Base-by-base conservation (phyloP, 1,139 yeast genomes). In the Lodderomyces pseudojiufengensis region DNA sequence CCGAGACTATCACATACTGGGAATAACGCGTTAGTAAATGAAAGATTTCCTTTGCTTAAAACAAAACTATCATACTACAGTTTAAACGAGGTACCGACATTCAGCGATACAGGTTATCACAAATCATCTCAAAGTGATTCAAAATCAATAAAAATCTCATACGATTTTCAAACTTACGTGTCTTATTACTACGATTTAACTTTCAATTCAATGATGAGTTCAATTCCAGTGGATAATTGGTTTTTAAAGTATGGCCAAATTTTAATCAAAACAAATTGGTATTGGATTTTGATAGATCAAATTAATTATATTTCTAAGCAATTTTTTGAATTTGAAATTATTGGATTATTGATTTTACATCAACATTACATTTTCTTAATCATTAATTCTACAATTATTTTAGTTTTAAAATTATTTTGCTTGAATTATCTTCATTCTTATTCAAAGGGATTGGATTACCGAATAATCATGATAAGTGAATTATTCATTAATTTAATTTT, bases 151-250 rank as follows among this genome's bases (percentile, higher is more conserved):
- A n/a, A n/a, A n/a, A n/a, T n/a, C 4, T 14, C 23, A 9, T 9
- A 36, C n/a, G 40, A 38, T 12, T 56, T 56, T 38, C 48, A 47
- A 33, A 45, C 42, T 35, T 56, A 52, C 33, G 45, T 51, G 15
- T 41, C 47, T 9, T 52, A 48, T 33, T 52, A 54, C 40, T 55
- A 45, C 39, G 59, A 54, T 36, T 36, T 37, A 25, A 36, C 39
- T 5, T 16, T 45, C 4, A 22, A 24, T 8, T 37, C 36, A 25
- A 27, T 39, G 3, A 28, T 33, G 3, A 35, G 35, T 32, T 40
- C 32, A 14, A 28, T 47, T 13, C 25, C 32, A 16, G 29, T 47
- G 24, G 51, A 47, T 36, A 46, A 48, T 7, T 31, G 40, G 23
- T 49, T 49, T 35, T 36, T 33, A 16, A 37, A 32, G 15, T 47